Evolutionary conservation across 139 green algal species (phyloP), one percentile per base, ranked within the genome.

Genomic region (Picochlorum sp.): DNA sequence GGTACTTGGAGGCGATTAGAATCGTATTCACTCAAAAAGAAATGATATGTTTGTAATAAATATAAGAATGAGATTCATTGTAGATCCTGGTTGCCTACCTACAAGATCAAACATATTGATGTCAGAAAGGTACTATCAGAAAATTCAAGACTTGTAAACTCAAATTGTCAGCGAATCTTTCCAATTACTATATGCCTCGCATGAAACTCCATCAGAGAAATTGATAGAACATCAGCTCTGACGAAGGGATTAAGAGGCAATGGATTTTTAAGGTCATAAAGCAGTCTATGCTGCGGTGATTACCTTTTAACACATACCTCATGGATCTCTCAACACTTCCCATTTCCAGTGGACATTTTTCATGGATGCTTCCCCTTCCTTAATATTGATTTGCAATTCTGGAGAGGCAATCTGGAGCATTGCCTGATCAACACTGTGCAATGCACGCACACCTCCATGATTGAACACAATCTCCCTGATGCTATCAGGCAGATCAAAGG

Each of bases 321-420:
- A 65, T 11, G 58, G 58, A 0, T 65, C 62, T 62, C 76, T 28
- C 31, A 89, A 55, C 6, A 86, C 62, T 26, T 85, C 78, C 81
- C 81, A 87, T 61, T 89, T 89, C 83, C 83, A 89, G 20, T 72
- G 45, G 6, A 67, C 58, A 34, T 34, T 60, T 24, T 59, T 63
- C 20, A 51, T 71, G 6, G 34, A 57, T 14, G 51, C 51, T 45
- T 67, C 65, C 16, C 45, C 59, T 49, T 57, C 58, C 5, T 60
- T 59, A 21, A 58, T 65, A 28, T 41, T 47, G 45, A 52, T 59
- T 55, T 61, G 38, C 57, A 77, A 49, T 31, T 20, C n/a, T 21
- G 37, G 28, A 13, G 60, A 56, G 15, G 57, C 30, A 60, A 37
- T 54, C 16, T 9, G 31, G 6, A 38, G 34, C 28, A 45, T 45